A percentile compares a stretch with the other conserved stretches of the same genome.
Conservation (phyloP, 768 basidiomycete species). For the Collybia sp. region DNA sequence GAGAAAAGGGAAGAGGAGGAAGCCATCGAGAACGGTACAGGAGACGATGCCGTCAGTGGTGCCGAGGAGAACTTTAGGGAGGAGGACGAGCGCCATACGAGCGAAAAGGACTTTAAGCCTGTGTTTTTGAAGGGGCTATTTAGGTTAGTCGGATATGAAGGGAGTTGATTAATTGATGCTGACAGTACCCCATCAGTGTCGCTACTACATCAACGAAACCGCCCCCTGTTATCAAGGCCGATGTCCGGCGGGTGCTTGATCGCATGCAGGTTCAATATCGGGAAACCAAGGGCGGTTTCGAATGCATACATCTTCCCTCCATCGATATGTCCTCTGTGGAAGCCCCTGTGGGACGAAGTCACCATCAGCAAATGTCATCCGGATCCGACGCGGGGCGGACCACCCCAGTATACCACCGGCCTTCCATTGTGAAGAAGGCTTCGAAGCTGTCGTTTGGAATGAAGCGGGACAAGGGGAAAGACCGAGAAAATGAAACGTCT, state of each 20-base stretch:
- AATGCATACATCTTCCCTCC: conserved; percentile 93
- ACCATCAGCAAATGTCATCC: conserved; percentile 36
- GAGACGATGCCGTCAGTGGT: conserved; percentile 16
- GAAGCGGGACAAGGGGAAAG: conserved; percentile 49
- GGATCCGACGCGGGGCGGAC: conserved; percentile 45
- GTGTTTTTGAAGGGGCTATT: conserved; percentile 95
- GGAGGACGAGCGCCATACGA: conserved; percentile 43
- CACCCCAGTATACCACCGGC: conserved; percentile 32
- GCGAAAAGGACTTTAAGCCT: conserved; percentile 83
- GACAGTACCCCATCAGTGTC: conserved; percentile 46
- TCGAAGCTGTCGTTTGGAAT: conserved; percentile 77
- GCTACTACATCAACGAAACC: conserved; percentile 93
- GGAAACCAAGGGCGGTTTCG: conserved; percentile 87
- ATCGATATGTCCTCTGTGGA: conserved; percentile 84
- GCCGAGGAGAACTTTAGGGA: conserved; percentile 42
- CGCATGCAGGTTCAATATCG: conserved; percentile 95
- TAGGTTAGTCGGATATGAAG: conserved; percentile 46
- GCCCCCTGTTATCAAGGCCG: conserved; percentile 72
- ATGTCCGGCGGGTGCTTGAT: conserved; percentile 84
- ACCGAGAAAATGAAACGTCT: conserved; percentile 38
- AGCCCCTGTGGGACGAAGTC: conserved; percentile 18
- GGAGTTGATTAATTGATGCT: too few species aligned
- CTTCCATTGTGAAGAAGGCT: conserved; percentile 64
- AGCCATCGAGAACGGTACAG: conserved; percentile 20
- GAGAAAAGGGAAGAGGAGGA: conserved; percentile 41